Conservation (phyloP, 1,284 basidiomycete species). For the Sanghuangporus sanghuang region DNA sequence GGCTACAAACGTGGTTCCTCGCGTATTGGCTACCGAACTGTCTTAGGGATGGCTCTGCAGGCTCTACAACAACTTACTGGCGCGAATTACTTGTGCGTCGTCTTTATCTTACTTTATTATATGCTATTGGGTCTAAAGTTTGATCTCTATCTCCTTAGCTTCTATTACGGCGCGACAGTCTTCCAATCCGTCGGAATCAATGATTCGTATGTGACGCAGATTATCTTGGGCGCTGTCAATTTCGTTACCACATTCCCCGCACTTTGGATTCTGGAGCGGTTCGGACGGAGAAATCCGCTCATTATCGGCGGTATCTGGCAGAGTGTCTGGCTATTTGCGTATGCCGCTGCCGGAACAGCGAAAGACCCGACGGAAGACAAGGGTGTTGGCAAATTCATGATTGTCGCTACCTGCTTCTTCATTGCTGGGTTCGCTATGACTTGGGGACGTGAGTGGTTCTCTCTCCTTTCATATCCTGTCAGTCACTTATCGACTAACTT, state of each 20-base stretch:
- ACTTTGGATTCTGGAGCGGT: conserved; percentile 10
- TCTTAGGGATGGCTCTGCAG: conserved; percentile 67
- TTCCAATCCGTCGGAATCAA: conserved; percentile 64
- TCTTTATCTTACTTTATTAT: not conserved
- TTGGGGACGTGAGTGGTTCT: conserved; percentile 47
- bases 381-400: conserved; percentile 61
- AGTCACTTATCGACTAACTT: not conserved
- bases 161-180: conserved; percentile 69
- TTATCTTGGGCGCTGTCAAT: conserved; percentile 68
- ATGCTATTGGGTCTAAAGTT: conserved; percentile 20
- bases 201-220: conserved; percentile 68
- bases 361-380: conserved; percentile 46
- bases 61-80: conserved; percentile 75
- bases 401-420: conserved; percentile 74
- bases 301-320: conserved; percentile 74
- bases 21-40: conserved; percentile 50
- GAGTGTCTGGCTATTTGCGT: conserved; percentile 72
- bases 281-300: conserved; percentile 53
- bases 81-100: conserved; percentile 35
- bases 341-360: conserved; percentile 69
- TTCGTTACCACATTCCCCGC: conserved; percentile 57
- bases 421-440: conserved; percentile 76
- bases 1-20: conserved; percentile 35
- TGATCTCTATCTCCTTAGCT: conserved; percentile 44
- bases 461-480: not conserved